A percentile compares a stretch with the other conserved stretches of the same genome.
Conservation (phyloP, 2,329 filamentous ascomycete species). For the Aspergillus thermomutatus region DNA sequence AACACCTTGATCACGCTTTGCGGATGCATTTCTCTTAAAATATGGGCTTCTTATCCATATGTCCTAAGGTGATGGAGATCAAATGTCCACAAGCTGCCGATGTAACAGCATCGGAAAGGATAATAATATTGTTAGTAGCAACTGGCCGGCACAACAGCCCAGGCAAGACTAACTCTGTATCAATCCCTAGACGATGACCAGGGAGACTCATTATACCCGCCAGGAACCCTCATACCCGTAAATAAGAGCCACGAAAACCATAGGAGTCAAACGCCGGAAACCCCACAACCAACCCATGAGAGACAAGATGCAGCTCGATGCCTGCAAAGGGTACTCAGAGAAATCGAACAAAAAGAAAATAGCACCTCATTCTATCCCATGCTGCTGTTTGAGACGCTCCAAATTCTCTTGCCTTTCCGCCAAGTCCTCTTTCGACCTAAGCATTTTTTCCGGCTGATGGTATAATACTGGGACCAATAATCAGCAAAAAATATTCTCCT, state of each 20-base stretch:
- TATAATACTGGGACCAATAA: slow-evolving; percentile 55
- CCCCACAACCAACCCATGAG: slow-evolving; percentile 37
- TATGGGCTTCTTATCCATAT: neutral
- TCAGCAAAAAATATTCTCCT: neutral
- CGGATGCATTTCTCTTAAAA: neutral
- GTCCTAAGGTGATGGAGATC: no score
- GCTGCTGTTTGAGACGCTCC: slow-evolving; percentile 96
- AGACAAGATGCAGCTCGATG: slow-evolving; percentile 32
- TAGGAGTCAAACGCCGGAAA: slow-evolving; percentile 39
- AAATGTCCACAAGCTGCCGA: slow-evolving; percentile 13
- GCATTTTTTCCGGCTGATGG: slow-evolving; percentile 75
- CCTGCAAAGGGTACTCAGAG: slow-evolving; percentile 31
- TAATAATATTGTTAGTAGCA: slow-evolving; percentile 22
- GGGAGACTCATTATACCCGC: slow-evolving; percentile 25
- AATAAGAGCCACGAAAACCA: slow-evolving; percentile 31
- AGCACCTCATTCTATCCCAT: slow-evolving; percentile 87
- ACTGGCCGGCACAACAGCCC: slow-evolving; percentile 17
- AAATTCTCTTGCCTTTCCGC: slow-evolving; percentile 92
- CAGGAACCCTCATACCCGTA: slow-evolving; percentile 26
- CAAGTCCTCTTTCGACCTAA: slow-evolving; percentile 87
- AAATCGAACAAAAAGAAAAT: slow-evolving; percentile 25
- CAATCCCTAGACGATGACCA: slow-evolving; percentile 14
- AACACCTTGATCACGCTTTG: neutral
- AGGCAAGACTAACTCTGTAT: slow-evolving; percentile 21
- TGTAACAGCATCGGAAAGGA: slow-evolving; percentile 13